phyloP scores from a whole-genome alignment of 176 grass and related monocot species.

The Alloteropsis semialata region DNA sequence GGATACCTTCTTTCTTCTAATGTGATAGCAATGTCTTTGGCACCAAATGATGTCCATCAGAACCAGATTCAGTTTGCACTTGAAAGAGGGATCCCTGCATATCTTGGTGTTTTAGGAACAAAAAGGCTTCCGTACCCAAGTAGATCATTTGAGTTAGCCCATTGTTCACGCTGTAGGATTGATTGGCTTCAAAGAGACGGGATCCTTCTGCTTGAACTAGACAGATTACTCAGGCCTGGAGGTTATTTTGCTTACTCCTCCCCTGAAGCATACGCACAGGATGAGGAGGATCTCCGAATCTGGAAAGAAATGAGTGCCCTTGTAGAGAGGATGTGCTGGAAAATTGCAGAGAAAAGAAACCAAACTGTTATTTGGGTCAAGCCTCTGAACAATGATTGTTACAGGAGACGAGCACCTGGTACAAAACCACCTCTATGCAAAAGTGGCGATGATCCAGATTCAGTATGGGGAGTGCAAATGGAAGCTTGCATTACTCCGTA shows the following conservation, averaged over 20 bases:
- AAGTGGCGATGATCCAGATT: conserved; percentile 81
- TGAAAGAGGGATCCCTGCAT: conserved; percentile 97
- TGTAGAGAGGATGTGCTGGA: conserved; percentile 98
- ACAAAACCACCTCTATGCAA: conserved; percentile 85
- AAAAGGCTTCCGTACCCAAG: conserved; percentile 96
- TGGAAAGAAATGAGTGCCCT: conserved; percentile 97
- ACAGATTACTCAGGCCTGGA: conserved; percentile 93
- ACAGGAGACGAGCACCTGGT: conserved; percentile 65
- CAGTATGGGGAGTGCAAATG: conserved; percentile 84
- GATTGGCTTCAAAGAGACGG: conserved; percentile 99
- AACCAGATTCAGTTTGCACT: conserved; percentile 99
- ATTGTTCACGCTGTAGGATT: conserved; percentile 96
- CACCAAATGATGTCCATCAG: conserved; percentile 99
- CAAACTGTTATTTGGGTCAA: conserved; percentile 99
- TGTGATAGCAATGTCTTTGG: conserved; percentile 93
- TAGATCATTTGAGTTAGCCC: conserved; percentile 95
- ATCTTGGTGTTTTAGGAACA: conserved; percentile 96
- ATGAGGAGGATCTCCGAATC: conserved; percentile 92
- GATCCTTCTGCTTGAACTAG: conserved; percentile 91
- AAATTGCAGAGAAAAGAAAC: conserved; percentile 87
- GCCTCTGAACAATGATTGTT: conserved; percentile 96
- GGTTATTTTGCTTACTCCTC: conserved; percentile 99
- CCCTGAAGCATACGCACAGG: conserved; percentile 97
- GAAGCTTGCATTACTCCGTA: conserved; percentile 89
- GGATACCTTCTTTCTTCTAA: conserved; percentile 95